These are phyloP conservation scores for Coniochaeta hoffmannii DNA, from an alignment of 2,329 filamentous ascomycete species.

Conservation along the genomic window DNA sequence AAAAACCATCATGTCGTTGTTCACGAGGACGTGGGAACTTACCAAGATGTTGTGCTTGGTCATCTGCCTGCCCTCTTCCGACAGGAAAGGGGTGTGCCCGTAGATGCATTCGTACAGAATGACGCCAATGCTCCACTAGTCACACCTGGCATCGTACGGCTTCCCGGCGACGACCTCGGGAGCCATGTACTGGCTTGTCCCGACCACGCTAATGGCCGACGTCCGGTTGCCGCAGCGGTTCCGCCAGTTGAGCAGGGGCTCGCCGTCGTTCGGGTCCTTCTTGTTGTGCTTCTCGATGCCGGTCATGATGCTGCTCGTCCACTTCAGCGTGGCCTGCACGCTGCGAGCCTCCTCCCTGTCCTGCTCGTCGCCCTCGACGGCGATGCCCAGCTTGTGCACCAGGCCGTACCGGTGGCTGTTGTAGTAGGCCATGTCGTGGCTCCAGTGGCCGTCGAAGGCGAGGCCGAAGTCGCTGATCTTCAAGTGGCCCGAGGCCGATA, in stretches of 20 bases:
- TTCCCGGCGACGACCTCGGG: constrained; percentile 83
- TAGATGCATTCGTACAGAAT: constrained; percentile 94
- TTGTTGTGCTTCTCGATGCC: constrained; percentile 30
- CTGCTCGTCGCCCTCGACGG: constrained; percentile 64
- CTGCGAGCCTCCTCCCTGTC: constrained; percentile 51
- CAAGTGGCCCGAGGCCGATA: constrained; percentile 78
- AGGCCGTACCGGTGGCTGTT: constrained; percentile 75
- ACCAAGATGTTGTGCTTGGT: constrained; percentile 84
- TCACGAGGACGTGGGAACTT: constrained; percentile 20
- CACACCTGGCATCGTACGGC: constrained; percentile 83
- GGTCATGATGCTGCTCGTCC: constrained; percentile 32
- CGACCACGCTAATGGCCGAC: constrained; percentile 78
- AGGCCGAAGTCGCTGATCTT: constrained; percentile 97
- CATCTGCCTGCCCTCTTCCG: constrained; percentile 66
- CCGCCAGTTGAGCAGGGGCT: constrained; percentile 60
- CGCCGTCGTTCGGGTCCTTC: constrained; percentile 22
- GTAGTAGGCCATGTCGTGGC: constrained; percentile 82
- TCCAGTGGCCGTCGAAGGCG: constrained; percentile 92
- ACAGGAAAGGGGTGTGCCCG: constrained; percentile 82
- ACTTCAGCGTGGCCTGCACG: constrained; percentile 25
- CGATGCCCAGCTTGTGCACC: constrained; percentile 67
- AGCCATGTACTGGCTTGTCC: constrained; percentile 97
- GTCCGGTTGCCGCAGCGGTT: constrained; percentile 61
- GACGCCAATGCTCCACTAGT: constrained; percentile 95
- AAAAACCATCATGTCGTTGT: too few relatives aligned